Percentiles rank a stretch among this genome's conserved stretches.
Evolutionary conservation across 1,139 yeast species (phyloP).

Genomic region (Debaryomyces udenii): DNA sequence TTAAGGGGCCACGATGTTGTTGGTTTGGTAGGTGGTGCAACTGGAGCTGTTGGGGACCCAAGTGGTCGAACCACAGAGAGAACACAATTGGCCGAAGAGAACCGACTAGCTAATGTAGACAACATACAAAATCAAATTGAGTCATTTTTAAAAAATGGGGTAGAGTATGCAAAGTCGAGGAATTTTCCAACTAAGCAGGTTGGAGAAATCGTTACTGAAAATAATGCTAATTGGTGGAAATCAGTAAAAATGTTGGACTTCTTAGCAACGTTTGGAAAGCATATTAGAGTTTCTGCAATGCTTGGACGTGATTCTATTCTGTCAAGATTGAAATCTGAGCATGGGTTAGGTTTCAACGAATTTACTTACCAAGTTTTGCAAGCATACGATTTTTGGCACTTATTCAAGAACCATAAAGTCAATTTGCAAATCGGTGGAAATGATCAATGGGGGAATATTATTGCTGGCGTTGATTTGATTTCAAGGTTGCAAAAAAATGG

Average conservation of each 20-base stretch:
- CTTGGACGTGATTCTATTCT: constrained; percentile 86
- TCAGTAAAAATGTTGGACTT: constrained; percentile 75
- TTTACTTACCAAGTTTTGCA: constrained; percentile 91
- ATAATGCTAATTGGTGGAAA: constrained; percentile 88
- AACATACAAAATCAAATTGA: constrained; percentile 65
- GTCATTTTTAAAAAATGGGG: constrained; percentile 62
- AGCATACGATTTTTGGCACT: constrained; percentile 91
- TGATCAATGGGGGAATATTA: constrained; percentile 98
- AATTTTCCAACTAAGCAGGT: constrained; percentile 40
- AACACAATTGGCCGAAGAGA: constrained; percentile 50
- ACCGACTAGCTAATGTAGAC: constrained; percentile 61
- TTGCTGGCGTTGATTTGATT: constrained; percentile 92
- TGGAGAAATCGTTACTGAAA: constrained; percentile 51
- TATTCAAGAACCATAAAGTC: constrained; percentile 62
- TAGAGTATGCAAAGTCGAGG: constrained; percentile 60
- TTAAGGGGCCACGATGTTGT: constrained; percentile 82
- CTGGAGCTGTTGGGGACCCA: constrained; percentile 97
- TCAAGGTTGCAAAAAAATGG: constrained; percentile 51
- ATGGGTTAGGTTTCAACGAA: constrained; percentile 90
- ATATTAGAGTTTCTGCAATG: constrained; percentile 85
- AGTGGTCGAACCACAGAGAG: constrained; percentile 88
- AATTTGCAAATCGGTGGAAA: constrained; percentile 91
- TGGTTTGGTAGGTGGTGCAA: constrained; percentile 95
- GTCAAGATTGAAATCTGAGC: constrained; percentile 65
- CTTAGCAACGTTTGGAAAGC: constrained; percentile 73